A percentile compares a stretch with the other conserved stretches of the same genome.
These are phyloP conservation scores for Pittosporum tobira DNA, from an alignment of 129 eudicot species.

Conservation along the genomic window DNA sequence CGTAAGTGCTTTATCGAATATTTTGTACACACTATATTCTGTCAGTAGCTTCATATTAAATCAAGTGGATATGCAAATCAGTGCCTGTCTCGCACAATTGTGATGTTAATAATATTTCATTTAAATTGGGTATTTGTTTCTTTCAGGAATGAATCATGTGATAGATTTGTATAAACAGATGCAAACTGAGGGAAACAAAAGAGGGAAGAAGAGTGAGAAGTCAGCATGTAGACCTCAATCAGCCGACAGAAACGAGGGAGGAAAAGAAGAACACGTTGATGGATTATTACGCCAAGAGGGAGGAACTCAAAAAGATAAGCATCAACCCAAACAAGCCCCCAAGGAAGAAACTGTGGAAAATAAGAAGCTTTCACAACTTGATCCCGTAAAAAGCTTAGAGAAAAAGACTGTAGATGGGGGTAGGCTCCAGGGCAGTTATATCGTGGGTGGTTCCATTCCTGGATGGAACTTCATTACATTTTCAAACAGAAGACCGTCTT, in stretches of 20 bases:
- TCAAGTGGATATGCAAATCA: too few species aligned
- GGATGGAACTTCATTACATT: constrained; percentile 19
- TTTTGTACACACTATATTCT: background rate
- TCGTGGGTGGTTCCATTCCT: constrained; percentile 17
- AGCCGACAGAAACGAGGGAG: background rate
- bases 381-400: background rate
- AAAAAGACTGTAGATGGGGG: background rate
- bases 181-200: constrained; percentile 17
- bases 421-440: constrained; percentile 7
- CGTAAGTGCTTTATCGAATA: background rate
- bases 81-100: too few species aligned
- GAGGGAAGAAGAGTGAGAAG: background rate
- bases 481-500: constrained; percentile 6
- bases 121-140: too few species aligned
- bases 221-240: background rate
- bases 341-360: background rate
- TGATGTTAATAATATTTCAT: too few species aligned
- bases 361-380: background rate
- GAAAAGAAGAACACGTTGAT: background rate
- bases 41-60: too few species aligned
- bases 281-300: background rate
- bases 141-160: constrained; percentile 19
- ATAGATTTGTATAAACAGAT: constrained; percentile 19
- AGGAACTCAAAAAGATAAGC: background rate
- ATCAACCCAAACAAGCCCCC: background rate